phyloP scores from a whole-genome alignment of 1,139 yeast genomes.

The Blastobotrys proliferans region DNA sequence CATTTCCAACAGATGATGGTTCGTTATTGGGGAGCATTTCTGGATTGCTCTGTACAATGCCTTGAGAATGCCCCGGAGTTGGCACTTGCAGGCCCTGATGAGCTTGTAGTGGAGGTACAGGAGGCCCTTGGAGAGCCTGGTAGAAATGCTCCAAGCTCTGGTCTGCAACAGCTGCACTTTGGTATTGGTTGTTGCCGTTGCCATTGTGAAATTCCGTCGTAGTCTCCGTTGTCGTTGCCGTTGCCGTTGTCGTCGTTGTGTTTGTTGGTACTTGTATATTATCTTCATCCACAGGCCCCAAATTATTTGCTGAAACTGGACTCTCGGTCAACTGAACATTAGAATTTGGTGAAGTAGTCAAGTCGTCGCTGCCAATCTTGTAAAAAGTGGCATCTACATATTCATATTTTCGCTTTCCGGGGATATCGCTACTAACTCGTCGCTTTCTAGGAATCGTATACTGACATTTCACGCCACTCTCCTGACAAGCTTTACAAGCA shows the following conservation, averaged over 20 bases:
- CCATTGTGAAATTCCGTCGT: too few relatives aligned
- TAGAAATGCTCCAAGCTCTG: slow-evolving; percentile 4
- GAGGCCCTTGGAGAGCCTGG: slow-evolving; percentile 5
- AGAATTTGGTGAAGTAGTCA: too few relatives aligned
- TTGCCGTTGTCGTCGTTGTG: background rate
- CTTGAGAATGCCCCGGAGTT: background rate
- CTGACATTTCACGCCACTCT: slow-evolving; percentile 10
- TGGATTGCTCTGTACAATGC: background rate
- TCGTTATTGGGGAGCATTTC: too few relatives aligned
- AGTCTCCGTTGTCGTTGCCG: too few relatives aligned
- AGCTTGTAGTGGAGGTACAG: background rate
- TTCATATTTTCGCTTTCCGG: slow-evolving; percentile 15
- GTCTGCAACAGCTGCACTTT: too few relatives aligned
- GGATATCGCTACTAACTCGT: slow-evolving; percentile 14
- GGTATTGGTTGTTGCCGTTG: too few relatives aligned
- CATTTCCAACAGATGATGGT: too few relatives aligned
- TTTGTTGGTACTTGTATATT: background rate
- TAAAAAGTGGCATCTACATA: slow-evolving; percentile 16
- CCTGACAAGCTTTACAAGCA: slow-evolving; percentile 12
- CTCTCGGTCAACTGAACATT: too few relatives aligned
- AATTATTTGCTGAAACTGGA: too few relatives aligned
- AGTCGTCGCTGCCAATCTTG: background rate
- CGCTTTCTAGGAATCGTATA: slow-evolving; percentile 16
- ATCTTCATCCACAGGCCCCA: background rate
- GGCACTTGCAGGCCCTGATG: background rate